A percentile compares a stretch with the other conserved stretches of the same genome.
Conservation (phyloP, 768 basidiomycete genomes). For the Leccinum ochraceum region DNA sequence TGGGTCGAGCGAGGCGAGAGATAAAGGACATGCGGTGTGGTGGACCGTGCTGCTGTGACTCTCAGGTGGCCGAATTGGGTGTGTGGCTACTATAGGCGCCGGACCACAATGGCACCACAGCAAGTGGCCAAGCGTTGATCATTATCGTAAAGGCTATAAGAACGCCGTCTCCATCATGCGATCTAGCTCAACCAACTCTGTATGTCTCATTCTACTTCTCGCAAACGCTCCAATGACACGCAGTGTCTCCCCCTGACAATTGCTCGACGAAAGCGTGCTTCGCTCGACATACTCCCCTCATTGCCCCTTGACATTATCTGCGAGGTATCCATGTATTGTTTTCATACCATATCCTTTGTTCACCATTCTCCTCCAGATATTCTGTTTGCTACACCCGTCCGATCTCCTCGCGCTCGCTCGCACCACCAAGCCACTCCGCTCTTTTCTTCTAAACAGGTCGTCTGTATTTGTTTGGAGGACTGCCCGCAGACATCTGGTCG, state of each 20-base stretch:
- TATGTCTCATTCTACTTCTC: slow-evolving; percentile 11
- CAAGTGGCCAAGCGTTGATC: neutral
- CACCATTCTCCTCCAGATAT: slow-evolving; percentile 36
- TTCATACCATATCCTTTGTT: neutral
- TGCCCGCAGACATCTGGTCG: slow-evolving; percentile 38
- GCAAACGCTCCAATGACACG: neutral
- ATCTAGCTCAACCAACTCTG: neutral
- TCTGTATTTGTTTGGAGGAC: slow-evolving; percentile 34
- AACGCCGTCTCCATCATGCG: neutral
- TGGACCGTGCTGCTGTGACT: neutral
- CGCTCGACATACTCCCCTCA: slow-evolving; percentile 36
- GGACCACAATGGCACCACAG: slow-evolving; percentile 1
- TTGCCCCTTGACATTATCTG: slow-evolving; percentile 31
- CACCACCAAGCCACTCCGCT: slow-evolving; percentile 41
- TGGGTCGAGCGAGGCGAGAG: slow-evolving; percentile 47
- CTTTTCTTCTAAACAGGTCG: slow-evolving; percentile 38
- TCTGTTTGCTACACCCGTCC: slow-evolving; percentile 42
- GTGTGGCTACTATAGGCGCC: neutral
- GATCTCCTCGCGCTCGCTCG: slow-evolving; percentile 49
- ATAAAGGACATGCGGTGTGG: slow-evolving; percentile 49
- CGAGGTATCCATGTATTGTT: slow-evolving; percentile 16
- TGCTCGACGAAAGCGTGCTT: slow-evolving; percentile 17
- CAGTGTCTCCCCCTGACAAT: neutral
- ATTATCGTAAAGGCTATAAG: neutral
- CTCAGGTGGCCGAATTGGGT: neutral